These are phyloP conservation scores for Chaetoceros muelleri DNA, from an alignment of 108 stramenopile species.

Conservation along the genomic window DNA sequence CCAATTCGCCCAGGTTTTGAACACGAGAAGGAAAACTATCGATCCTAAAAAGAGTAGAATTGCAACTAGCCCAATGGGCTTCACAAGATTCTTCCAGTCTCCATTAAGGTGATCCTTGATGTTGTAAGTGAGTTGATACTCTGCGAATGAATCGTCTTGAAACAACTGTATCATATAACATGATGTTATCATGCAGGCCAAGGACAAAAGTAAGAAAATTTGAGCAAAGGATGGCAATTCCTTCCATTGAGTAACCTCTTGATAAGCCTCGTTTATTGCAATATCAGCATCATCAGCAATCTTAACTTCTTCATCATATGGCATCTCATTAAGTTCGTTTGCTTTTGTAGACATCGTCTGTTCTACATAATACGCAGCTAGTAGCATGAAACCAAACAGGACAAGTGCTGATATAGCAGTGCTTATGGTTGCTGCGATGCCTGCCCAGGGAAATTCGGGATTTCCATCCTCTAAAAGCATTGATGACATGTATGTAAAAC, in stretches of 20 bases:
- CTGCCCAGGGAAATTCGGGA: conserved; percentile 32
- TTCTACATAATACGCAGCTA: conserved; percentile 46
- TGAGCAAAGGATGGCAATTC: not conserved
- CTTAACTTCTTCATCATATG: conserved; percentile 2
- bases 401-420: conserved; percentile 31
- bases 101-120: conserved; percentile 32
- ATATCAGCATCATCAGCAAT: not conserved
- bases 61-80: conserved; percentile 29
- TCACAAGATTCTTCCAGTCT: conserved; percentile 26
- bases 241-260: not conserved
- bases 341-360: conserved; percentile 8
- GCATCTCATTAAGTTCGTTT: not conserved
- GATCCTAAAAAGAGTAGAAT: conserved; percentile 18
- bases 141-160: conserved; percentile 23
- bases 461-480: conserved; percentile 13
- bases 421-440: conserved; percentile 26
- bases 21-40: not conserved
- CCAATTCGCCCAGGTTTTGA: not conserved
- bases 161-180: conserved; percentile 49
- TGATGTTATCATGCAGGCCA: conserved; percentile 15
- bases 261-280: conserved; percentile 1
- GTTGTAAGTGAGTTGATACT: conserved; percentile 33
- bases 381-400: conserved; percentile 37
- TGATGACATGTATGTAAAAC: conserved; percentile 32
- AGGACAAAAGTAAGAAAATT: not conserved